Evolutionary conservation across 2,329 filamentous ascomycete species (phyloP).

Genomic region (Diaporthe capsici): DNA sequence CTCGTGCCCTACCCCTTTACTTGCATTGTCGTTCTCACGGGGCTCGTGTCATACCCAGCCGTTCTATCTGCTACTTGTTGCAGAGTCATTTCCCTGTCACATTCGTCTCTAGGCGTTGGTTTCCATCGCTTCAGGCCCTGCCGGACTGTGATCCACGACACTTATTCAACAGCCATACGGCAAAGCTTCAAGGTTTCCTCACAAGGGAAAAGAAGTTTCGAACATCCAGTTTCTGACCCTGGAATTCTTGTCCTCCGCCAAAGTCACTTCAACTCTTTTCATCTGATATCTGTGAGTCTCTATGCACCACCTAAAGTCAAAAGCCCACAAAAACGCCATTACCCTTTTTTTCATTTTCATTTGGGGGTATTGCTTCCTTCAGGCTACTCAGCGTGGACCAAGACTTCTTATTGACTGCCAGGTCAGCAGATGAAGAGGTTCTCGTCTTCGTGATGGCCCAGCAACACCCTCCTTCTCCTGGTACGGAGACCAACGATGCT

Average conservation of each 20-base stretch:
- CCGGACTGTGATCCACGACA: too few relatives aligned
- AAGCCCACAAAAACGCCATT: neutral
- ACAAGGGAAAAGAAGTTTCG: neutral
- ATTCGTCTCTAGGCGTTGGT: too few relatives aligned
- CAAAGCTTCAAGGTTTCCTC: neutral
- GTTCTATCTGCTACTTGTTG: neutral
- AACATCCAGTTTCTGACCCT: too few relatives aligned
- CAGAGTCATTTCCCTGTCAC: neutral
- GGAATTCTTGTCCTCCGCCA: neutral
- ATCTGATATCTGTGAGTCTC: neutral
- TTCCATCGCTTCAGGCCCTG: too few relatives aligned
- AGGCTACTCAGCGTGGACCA: neutral
- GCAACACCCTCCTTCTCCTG: too few relatives aligned
- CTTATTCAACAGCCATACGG: neutral
- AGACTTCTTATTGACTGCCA: neutral
- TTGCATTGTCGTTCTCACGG: neutral
- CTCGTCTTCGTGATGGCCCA: neutral
- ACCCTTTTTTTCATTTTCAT: neutral
- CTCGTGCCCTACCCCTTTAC: neutral
- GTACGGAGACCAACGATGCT: neutral
- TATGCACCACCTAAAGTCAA: neutral
- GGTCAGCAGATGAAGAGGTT: neutral
- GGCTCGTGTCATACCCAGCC: neutral
- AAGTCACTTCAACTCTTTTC: neutral
- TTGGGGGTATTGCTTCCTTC: neutral